Evolutionary conservation across 2,329 filamentous ascomycete species (phyloP).

Genomic region (Botrytis sinoallii): DNA sequence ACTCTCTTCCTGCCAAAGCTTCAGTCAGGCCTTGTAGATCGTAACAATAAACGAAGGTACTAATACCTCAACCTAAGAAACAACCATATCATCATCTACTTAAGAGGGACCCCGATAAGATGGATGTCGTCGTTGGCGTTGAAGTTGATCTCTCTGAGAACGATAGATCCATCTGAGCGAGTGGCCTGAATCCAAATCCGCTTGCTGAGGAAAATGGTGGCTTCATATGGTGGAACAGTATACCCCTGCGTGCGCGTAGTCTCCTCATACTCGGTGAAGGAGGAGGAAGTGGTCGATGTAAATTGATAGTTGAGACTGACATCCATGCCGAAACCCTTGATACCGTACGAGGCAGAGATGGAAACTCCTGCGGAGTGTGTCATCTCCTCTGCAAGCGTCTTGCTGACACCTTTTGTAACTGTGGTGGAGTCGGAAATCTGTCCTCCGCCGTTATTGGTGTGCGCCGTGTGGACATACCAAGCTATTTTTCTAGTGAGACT

Average conservation of each 20-base stretch:
- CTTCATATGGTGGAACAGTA: neutral
- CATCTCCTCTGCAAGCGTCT: neutral
- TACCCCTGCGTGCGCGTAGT: neutral
- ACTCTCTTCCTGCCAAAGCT: neutral
- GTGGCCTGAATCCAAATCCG: neutral
- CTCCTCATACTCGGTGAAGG: neutral
- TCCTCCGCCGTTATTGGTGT: neutral
- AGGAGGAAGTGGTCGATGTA: neutral
- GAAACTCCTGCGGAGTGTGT: neutral
- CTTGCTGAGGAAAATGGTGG: neutral
- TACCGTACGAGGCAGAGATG: neutral
- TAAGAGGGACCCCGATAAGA: neutral
- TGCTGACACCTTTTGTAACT: neutral
- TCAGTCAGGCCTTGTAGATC: neutral
- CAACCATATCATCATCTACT: neutral
- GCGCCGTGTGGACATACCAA: neutral
- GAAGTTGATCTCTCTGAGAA: slow-evolving; percentile 7
- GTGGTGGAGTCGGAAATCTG: neutral
- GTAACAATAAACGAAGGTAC: neutral
- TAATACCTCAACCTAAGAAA: neutral
- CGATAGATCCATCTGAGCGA: neutral
- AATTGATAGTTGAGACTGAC: slow-evolving; percentile 4
- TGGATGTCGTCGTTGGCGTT: neutral
- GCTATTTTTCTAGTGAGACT: neutral
- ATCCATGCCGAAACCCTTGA: slow-evolving; percentile 1